Base-by-base conservation (phyloP, 345 rosid genomes). In the Bretschneidera sinensis region DNA sequence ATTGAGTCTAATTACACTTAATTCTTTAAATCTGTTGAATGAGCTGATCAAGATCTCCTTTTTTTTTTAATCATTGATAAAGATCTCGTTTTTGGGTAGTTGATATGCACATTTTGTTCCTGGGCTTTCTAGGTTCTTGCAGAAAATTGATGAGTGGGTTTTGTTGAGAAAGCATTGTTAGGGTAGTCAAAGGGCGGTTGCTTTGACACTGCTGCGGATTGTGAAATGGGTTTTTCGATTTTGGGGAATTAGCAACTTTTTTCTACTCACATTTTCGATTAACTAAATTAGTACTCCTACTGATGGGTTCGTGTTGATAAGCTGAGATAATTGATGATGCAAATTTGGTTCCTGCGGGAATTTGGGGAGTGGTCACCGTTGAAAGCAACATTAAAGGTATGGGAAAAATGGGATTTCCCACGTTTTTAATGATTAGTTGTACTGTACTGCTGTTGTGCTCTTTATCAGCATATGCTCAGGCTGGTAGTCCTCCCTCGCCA, bases 401-500 rank as follows among this genome's bases (percentile, higher is more conserved):
- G 72, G 59, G 63, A 50, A 74, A 60, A 52, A 82, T 83, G 85
- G 73, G 77, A 54, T 33, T 71, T 21, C 70, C 83, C 28, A 60
- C 61, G 72, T 64, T 70, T 60, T 61, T 82, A 9, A 14, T 72
- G 62, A 24, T 83, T 17, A 22, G 60, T n/a, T 24, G 62, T 48
- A 51, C 61, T 10, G 59, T 77, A 28, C 21, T 85, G 73, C 66
- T 82, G 33, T 19, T 78, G 55, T 71, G 59, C 55, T 67, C 78
- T 45, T 51, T 74, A 33, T 47, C 74, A 33, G 74, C 81, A 24
- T 25, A 67, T 67, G 97, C 83, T 50, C 79, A 87, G 61, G 65
- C 73, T 22, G 67, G 77, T 21, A 83, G 83, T 74, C 92, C 96
- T 31, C 86, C 86, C 1, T n/a, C n/a, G n/a, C n/a, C n/a, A n/a